Conservation (phyloP, 257 asterid species). For the Lycium ferocissimum region DNA sequence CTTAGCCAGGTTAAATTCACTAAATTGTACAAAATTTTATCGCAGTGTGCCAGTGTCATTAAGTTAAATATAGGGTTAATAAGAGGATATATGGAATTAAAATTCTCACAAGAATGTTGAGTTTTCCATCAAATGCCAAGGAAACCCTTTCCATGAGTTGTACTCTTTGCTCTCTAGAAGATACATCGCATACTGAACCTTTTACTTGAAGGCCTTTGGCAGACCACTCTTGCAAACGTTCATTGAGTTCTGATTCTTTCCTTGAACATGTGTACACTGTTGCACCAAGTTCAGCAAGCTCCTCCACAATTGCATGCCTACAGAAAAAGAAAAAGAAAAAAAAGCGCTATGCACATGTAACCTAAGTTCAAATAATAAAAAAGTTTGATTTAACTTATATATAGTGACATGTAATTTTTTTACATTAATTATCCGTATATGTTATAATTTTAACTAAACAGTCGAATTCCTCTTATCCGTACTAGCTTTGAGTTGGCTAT, state of each 20-base stretch:
- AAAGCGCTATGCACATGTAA: no score
- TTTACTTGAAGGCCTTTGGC: conserved; percentile 63
- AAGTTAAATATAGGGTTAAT: no score
- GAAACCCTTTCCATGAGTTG: conserved; percentile 54
- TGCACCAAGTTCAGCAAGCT: conserved; percentile 69
- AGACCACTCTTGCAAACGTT: conserved; percentile 61
- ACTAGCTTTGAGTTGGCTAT: no score
- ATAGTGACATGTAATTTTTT: no score
- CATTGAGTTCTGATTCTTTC: conserved; percentile 45
- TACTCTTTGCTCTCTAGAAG: conserved; percentile 50
- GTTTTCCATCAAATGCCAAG: conserved; percentile 58
- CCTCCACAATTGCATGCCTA: conserved; percentile 70
- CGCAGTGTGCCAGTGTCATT: no score
- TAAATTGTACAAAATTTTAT: no score
- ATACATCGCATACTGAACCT: conserved; percentile 57
- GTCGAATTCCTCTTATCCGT: no score
- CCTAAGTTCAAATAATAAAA: no score
- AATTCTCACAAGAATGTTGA: conserved; percentile 59
- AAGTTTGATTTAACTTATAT: no score
- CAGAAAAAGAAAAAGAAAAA: neutral
- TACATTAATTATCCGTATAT: no score
- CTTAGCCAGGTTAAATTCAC: no score
- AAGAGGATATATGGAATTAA: neutral
- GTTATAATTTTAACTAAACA: no score
- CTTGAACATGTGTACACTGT: conserved; percentile 68